phyloP scores from a whole-genome alignment of 2,329 filamentous ascomycete genomes.

The Boeremia lycopersici region DNA sequence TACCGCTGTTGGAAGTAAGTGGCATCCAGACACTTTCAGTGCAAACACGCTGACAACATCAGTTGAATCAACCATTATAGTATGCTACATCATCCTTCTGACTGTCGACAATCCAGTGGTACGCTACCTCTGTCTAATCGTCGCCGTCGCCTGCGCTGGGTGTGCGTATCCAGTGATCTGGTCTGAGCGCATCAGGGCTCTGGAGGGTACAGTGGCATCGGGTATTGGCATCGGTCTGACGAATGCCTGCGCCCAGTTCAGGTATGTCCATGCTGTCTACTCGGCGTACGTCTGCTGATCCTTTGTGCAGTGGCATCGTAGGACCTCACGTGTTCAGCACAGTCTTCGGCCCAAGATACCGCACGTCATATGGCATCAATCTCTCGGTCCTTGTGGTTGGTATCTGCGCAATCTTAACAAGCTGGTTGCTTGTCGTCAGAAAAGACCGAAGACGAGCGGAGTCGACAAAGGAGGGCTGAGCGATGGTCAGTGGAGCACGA shows the following conservation, averaged over 20 bases:
- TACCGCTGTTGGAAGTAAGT: slow-evolving; percentile 23
- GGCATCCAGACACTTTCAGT: neutral
- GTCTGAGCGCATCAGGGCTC: slow-evolving; percentile 25
- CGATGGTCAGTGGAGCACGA: neutral
- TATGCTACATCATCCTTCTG: slow-evolving; percentile 28
- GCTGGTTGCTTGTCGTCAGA: slow-evolving; percentile 20
- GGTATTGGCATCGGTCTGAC: slow-evolving; percentile 28
- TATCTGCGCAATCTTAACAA: slow-evolving; percentile 23
- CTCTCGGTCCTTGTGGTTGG: slow-evolving; percentile 26
- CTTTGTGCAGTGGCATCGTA: slow-evolving; percentile 19
- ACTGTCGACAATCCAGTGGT: slow-evolving; percentile 23
- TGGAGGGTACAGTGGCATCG: slow-evolving; percentile 28
- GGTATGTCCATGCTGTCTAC: slow-evolving; percentile 6
- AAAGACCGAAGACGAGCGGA: slow-evolving; percentile 17
- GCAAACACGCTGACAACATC: neutral
- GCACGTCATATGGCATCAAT: slow-evolving; percentile 24
- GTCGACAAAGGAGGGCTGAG: neutral
- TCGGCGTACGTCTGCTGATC: neutral
- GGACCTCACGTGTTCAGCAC: slow-evolving; percentile 29
- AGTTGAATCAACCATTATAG: slow-evolving; percentile 24
- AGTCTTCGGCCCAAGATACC: slow-evolving; percentile 26
- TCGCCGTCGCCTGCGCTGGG: slow-evolving; percentile 25
- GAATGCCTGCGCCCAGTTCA: slow-evolving; percentile 28
- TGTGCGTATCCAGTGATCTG: slow-evolving; percentile 29
- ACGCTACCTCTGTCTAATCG: slow-evolving; percentile 23